phyloP scores from a whole-genome alignment of 1,284 basidiomycete species.

The Vanrija humicola region DNA sequence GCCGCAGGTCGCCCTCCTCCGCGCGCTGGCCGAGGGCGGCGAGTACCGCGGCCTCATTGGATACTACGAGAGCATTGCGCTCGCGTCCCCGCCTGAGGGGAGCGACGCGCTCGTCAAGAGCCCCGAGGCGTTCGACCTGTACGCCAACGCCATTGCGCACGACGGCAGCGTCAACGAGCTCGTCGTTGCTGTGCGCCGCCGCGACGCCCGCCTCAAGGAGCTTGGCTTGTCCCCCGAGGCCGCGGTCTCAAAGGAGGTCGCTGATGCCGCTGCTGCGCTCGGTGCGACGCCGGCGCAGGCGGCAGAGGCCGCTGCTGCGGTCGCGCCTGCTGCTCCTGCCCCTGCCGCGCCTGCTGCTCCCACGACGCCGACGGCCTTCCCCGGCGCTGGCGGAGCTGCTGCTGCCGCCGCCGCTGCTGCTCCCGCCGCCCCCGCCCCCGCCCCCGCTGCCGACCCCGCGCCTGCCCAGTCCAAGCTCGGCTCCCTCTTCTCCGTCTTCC shows the following conservation, averaged over 20 bases:
- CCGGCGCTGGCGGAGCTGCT: neutral
- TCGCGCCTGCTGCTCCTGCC: neutral
- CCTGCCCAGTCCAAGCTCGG: neutral
- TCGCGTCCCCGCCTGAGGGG: conserved; percentile 8
- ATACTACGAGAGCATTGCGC: conserved; percentile 42
- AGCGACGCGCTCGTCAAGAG: conserved; percentile 30
- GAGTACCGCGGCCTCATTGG: conserved; percentile 30
- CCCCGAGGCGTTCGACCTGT: conserved; percentile 35
- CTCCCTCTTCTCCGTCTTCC: neutral
- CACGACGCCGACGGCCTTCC: neutral
- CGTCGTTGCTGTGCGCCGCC: conserved; percentile 22
- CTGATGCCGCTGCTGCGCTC: neutral
- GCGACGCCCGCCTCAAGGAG: conserved; percentile 25
- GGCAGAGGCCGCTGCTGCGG: conserved; percentile 1
- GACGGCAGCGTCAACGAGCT: conserved; percentile 33
- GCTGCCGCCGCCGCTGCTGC: neutral
- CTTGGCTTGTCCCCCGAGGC: neutral
- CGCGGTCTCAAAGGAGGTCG: neutral
- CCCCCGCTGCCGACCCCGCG: neutral
- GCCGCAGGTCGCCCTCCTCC: conserved; percentile 34
- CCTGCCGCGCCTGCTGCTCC: neutral
- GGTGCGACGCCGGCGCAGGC: neutral
- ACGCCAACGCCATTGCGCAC: conserved; percentile 29
- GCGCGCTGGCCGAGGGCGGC: conserved; percentile 30
- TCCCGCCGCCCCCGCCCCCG: too few species aligned